Conservation (phyloP, 257 asterid species). For the Orobanche coerulescens region DNA sequence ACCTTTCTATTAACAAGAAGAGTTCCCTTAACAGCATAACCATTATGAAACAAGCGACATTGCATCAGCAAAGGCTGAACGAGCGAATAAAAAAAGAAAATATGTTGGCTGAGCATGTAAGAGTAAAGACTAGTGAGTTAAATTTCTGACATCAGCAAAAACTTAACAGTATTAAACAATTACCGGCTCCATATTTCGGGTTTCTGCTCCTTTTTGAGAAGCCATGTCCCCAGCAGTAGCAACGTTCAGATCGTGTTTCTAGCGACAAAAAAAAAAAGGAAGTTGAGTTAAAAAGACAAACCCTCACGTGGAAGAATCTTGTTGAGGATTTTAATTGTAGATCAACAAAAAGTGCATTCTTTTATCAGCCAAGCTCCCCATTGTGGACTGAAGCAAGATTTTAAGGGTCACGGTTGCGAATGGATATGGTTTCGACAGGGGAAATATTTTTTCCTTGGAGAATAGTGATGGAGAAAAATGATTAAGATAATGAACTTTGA, state of each 20-base stretch:
- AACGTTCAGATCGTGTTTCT: conserved; percentile 5
- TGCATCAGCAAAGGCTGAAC: conserved; percentile 77
- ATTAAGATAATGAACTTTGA: too few species aligned
- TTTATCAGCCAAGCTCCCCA: neutral
- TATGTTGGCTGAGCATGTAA: neutral
- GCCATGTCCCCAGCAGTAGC: conserved; percentile 18
- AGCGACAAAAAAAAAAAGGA: neutral
- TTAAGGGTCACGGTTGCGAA: too few species aligned
- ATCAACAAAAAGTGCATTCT: neutral
- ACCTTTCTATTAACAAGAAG: conserved; percentile 70
- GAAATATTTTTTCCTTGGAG: too few species aligned
- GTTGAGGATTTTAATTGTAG: neutral
- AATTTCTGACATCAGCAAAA: neutral
- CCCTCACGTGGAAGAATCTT: neutral
- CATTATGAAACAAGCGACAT: conserved; percentile 65
- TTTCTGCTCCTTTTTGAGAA: conserved; percentile 24
- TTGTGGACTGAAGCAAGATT: neutral
- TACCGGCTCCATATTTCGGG: conserved; percentile 43
- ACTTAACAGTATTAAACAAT: neutral
- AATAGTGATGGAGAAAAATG: too few species aligned
- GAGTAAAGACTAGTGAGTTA: neutral
- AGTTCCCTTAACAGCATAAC: conserved; percentile 81
- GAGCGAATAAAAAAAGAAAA: conserved; percentile 16
- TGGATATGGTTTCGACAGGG: too few species aligned
- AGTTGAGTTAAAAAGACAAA: conserved; percentile 13